Conservation (phyloP, 2,329 filamentous ascomycete genomes). For the Calonectria hongkongensis region DNA sequence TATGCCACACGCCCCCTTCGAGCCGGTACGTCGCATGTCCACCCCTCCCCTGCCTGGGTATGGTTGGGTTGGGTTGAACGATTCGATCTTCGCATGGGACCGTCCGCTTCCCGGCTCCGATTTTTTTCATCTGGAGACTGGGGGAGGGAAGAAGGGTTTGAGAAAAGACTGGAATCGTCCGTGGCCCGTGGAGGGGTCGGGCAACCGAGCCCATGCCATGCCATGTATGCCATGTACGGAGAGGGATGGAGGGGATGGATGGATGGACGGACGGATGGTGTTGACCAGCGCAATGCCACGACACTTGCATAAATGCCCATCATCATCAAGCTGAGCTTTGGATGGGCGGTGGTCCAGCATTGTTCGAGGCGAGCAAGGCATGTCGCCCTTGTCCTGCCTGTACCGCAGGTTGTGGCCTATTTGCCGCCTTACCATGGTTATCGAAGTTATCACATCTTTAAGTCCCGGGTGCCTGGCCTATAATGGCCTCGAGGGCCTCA, state of each 20-base stretch:
- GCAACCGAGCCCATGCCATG: constrained; percentile 26
- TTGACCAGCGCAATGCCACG: constrained; percentile 56
- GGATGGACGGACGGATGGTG: constrained; percentile 38
- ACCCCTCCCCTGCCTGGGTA: constrained; percentile 31
- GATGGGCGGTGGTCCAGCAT: constrained; percentile 45
- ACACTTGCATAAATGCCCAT: constrained; percentile 56
- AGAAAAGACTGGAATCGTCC: constrained; percentile 40
- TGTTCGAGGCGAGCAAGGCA: constrained; percentile 19
- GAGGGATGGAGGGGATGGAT: constrained; percentile 26
- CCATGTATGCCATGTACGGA: constrained; percentile 13
- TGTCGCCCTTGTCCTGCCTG: constrained; percentile 28
- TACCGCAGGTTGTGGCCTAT: constrained; percentile 15
- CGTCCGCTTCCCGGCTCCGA: constrained; percentile 51
- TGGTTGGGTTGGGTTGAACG: constrained; percentile 46
- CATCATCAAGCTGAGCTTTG: constrained; percentile 41
- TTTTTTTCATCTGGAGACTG: constrained; percentile 50
- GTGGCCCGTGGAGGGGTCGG: constrained; percentile 38
- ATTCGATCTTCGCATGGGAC: constrained; percentile 55
- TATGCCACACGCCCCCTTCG: constrained; percentile 45
- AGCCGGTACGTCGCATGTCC: constrained; percentile 31
- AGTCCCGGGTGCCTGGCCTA: constrained; percentile 9
- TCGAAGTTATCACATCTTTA: constrained; percentile 18
- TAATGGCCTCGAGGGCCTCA: constrained; percentile 37
- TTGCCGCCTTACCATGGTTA: constrained; percentile 16
- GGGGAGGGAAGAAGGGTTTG: constrained; percentile 39